Percentiles rank a stretch among this genome's conserved stretches.
These are phyloP conservation scores for Pseudozyma flocculosa DNA, from an alignment of 1,284 basidiomycete genomes.

Conservation along the genomic window DNA sequence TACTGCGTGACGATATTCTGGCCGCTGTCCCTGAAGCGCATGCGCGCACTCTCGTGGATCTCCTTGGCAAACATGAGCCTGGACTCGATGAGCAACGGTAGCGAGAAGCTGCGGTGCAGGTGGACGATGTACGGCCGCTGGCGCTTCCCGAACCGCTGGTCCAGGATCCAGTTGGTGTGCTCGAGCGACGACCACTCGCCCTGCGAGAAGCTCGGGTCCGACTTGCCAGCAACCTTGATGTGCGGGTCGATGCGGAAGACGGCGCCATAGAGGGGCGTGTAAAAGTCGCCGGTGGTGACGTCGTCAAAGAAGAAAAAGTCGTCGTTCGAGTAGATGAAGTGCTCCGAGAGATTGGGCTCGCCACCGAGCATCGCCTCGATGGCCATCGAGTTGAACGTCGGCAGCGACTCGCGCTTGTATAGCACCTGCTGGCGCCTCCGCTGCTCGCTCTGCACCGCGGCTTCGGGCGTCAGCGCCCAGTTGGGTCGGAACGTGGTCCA, in stretches of 20 bases:
- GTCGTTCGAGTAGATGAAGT: constrained; percentile 40
- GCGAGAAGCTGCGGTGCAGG: too few relatives aligned
- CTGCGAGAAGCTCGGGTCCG: constrained; percentile 28
- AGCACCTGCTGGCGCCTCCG: constrained; percentile 4
- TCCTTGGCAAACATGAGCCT: too few relatives aligned
- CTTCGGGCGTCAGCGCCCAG: constrained; percentile 11
- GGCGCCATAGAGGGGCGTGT: constrained; percentile 35
- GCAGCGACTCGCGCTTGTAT: constrained; percentile 31
- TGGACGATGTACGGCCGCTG: too few relatives aligned
- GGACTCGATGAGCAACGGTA: too few relatives aligned
- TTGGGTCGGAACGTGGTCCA: constrained; percentile 34
- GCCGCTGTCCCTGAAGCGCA: too few relatives aligned
- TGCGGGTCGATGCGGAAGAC: constrained; percentile 41
- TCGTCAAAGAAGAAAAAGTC: constrained; percentile 41
- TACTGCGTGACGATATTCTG: too few relatives aligned
- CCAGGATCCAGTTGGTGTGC: too few relatives aligned
- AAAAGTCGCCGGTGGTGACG: constrained; percentile 17
- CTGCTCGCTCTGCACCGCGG: constrained; percentile 5
- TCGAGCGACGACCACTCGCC: too few relatives aligned
- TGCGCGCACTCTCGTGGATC: too few relatives aligned
- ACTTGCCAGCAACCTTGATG: constrained; percentile 16
- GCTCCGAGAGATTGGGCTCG: constrained; percentile 24
- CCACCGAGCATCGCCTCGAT: constrained; percentile 38
- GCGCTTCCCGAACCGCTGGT: too few relatives aligned
- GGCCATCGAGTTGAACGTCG: constrained; percentile 46